Evolutionary conservation across 805 yeast genomes (phyloP), one percentile per base, ranked within the genome.

Genomic region (Wickerhamomyces kurtzmanii): DNA sequence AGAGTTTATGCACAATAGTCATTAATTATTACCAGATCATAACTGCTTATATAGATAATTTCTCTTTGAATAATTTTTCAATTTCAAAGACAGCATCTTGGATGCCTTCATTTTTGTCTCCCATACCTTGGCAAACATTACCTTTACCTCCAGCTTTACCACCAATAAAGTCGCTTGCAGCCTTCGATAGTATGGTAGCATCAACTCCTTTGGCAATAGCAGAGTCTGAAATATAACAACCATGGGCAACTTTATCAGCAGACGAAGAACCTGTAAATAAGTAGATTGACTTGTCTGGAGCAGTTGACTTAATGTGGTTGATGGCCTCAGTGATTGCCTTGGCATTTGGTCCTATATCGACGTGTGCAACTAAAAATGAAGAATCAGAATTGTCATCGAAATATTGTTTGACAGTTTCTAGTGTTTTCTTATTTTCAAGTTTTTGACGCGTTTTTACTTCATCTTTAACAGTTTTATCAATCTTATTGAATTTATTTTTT

Each of bases 91-190:
- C 65, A 16, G 98, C 99, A 22, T 65, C 68, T 23, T 65, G 66
- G 29, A 85, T 65, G 38, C 81, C 83, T 19, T 59, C 65, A 20
- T 76, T 68, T 37, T 84, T 80, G 43, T 78, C 84, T 45, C 98
- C 98, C 76, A 85, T 81, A 58, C 99, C 99, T 63, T 91, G 98
- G 43, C 85, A 84, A 31, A 87, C 76, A 40, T 85, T 83, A 38
- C 96, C 97, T 60, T 85, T 91, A 56, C 99, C 99, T 61, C 99
- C 99, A 33, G 95, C 93, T 56, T 81, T 85, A 57, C 99, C 99
- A 40, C 98, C 99, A 43, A 91, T 74, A 44, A 66, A 62, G 20
- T 62, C 57, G 24, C 87, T 63, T 24, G 82, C 97, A 31, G 68
- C 59, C 29, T 66, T 57, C 18, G 93, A 93, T 41, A 86, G 67